Evolutionary conservation across 768 basidiomycete genomes (phyloP).

Genomic region (Rhizopogon vesiculosus): DNA sequence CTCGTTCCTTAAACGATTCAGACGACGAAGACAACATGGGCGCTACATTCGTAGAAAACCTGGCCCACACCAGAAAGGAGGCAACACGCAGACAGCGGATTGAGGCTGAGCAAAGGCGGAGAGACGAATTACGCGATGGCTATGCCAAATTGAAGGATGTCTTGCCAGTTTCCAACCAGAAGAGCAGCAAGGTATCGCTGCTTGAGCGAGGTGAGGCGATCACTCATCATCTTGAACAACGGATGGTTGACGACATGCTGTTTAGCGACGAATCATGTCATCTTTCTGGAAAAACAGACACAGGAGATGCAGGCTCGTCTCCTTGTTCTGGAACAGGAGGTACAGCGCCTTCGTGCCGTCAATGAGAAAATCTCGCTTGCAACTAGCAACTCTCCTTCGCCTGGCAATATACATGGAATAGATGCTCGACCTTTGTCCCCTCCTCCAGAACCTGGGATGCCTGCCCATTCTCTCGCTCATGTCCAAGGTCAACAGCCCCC

Average conservation of each 20-base stretch:
- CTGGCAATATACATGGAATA: conserved; percentile 35
- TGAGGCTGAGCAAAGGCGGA: conserved; percentile 84
- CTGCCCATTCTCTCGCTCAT: conserved; percentile 46
- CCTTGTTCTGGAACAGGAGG: conserved; percentile 60
- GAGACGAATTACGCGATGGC: conserved; percentile 87
- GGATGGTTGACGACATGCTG: conserved; percentile 1
- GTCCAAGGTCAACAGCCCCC: conserved; percentile 58
- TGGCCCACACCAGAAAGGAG: conserved; percentile 78
- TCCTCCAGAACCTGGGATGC: conserved; percentile 49
- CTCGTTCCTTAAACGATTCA: conserved; percentile 67
- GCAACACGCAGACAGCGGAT: conserved; percentile 81
- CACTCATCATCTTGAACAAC: conserved; percentile 5
- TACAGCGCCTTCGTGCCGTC: conserved; percentile 62
- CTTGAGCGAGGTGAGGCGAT: conserved; percentile 71
- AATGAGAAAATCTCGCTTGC: conserved; percentile 83
- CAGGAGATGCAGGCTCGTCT: conserved; percentile 69
- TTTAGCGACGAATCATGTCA: conserved; percentile 76
- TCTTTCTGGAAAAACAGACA: conserved; percentile 66
- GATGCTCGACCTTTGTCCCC: conserved; percentile 57
- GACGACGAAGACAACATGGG: conserved; percentile 72
- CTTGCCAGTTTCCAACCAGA: conserved; percentile 83
- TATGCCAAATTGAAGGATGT: conserved; percentile 87
- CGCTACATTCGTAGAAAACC: conserved; percentile 59
- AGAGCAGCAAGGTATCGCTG: conserved; percentile 86
- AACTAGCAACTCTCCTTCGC: conserved; percentile 51